These are phyloP conservation scores for Populus alba DNA, from an alignment of 345 rosid species.

Conservation along the genomic window DNA sequence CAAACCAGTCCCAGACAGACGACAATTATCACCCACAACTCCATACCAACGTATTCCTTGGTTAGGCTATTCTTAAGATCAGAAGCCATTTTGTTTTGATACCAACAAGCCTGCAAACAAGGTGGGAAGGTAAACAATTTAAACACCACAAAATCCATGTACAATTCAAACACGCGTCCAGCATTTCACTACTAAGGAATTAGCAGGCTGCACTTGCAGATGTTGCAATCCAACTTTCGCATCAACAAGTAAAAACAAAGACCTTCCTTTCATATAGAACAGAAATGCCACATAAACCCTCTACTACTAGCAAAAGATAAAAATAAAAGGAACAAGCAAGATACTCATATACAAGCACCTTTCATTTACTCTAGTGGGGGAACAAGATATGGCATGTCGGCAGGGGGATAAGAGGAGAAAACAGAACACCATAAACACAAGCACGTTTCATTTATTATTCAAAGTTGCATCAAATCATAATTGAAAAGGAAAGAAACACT, in stretches of 20 bases:
- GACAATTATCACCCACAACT: conserved; percentile 72
- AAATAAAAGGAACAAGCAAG: background rate
- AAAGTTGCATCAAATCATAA: background rate
- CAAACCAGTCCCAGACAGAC: conserved; percentile 56
- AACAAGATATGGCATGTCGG: conserved; percentile 1
- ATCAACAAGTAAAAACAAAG: conserved; percentile 2
- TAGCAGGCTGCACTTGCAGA: background rate
- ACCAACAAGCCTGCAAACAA: conserved; percentile 35
- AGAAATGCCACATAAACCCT: conserved; percentile 8
- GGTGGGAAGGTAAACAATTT: conserved; percentile 2
- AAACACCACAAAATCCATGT: background rate
- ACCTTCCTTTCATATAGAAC: conserved; percentile 2
- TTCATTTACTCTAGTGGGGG: background rate
- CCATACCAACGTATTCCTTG: conserved; percentile 48
- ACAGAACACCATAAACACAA: background rate
- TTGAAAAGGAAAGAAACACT: background rate
- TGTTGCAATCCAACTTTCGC: background rate
- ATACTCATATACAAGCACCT: background rate
- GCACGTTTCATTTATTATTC: background rate
- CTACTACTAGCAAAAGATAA: background rate
- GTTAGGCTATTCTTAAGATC: conserved; percentile 55
- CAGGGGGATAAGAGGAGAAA: background rate
- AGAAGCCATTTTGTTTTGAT: conserved; percentile 49
- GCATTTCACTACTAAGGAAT: background rate
- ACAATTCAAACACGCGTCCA: background rate